Evolutionary conservation across 2,329 filamentous ascomycete genomes (phyloP), one percentile per base, ranked within the genome.

Genomic region (Fusarium neocosmosporiellum): DNA sequence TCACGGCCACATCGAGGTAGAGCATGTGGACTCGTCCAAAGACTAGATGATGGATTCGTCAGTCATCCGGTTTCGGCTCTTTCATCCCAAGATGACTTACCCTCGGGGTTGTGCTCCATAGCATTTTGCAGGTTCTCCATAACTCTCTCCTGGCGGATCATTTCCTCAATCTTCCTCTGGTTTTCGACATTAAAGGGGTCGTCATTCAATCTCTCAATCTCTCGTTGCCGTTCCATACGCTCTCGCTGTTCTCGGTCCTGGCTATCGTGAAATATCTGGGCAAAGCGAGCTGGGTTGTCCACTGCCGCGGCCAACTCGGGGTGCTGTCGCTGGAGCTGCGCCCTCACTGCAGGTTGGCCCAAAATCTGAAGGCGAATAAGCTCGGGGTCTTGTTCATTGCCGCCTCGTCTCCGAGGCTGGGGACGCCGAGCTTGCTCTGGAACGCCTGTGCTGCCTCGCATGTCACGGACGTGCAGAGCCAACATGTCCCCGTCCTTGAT

Each of bases 91-190:
- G 66, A 66, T 29, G 62, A 53, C 88, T 77, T 84, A 97, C 96
- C 96, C 89, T 98, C 96, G 1, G 96, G 96, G 78, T 97, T 98
- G 83, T 98, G 92, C 83, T 98, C 96, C 88, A 98, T 96, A 46
- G 96, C 96, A 83, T 95, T 96, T 80, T 98, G 95, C 68, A 98
- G 83, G 79, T 99, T 99, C 84, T 98, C 95, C 82, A 96, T 95
- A 53, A 99, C 96, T 18, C 92, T 89, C 83, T 98, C 94, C 83
- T 98, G 94, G 63, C 96, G 92, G 79, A 99, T 99, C 83, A 98
- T 97, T 84, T 99, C 96, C 80, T 96, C 96, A 71, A 99, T 99
- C 84, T 92, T 94, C 54, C 88, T 88, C 83, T 99, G 96, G 10
- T 95, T 94, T 73, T 98, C 95, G 29, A 94, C 85, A 80, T 99